Percentiles rank a stretch among this genome's conserved stretches.
Conservation (phyloP, 2,329 filamentous ascomycete species). For the Colletotrichum viniferum region DNA sequence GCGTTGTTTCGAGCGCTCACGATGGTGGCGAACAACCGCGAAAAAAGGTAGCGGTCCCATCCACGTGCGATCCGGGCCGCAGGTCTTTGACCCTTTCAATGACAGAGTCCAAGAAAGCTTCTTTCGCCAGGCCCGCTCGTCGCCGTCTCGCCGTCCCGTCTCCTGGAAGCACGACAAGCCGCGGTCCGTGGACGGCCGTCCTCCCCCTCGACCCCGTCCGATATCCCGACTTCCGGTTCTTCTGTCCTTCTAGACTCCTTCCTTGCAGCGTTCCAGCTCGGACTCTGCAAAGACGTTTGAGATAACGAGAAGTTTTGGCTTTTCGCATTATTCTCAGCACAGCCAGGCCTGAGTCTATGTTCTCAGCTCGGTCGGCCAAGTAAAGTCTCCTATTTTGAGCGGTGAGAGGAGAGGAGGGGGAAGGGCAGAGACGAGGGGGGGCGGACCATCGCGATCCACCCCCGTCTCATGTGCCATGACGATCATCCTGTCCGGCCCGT, state of each 20-base stretch:
- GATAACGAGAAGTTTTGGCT: not conserved
- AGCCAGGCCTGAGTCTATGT: not conserved
- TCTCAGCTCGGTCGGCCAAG: not conserved
- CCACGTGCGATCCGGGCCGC: not conserved
- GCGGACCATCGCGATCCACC: not conserved
- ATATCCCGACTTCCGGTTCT: not conserved
- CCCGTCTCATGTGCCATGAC: not conserved
- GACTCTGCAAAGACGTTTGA: not conserved
- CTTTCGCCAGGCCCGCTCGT: not conserved
- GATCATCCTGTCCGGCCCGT: not conserved
- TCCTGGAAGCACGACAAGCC: not conserved
- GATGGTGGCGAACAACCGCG: not conserved
- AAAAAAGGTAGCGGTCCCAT: not conserved
- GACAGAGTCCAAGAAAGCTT: not conserved
- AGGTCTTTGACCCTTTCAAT: not conserved
- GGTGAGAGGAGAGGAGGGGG: not conserved
- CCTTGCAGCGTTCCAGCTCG: not conserved
- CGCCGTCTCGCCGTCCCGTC: not conserved
- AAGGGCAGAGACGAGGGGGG: not conserved
- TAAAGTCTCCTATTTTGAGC: not conserved
- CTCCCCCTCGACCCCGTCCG: not conserved
- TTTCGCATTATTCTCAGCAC: not conserved
- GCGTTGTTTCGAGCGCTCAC: not conserved
- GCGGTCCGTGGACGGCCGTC: not conserved
- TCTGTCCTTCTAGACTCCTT: not conserved